phyloP scores from a whole-genome alignment of 257 asterid genomes.

The Orobanche coerulescens region DNA sequence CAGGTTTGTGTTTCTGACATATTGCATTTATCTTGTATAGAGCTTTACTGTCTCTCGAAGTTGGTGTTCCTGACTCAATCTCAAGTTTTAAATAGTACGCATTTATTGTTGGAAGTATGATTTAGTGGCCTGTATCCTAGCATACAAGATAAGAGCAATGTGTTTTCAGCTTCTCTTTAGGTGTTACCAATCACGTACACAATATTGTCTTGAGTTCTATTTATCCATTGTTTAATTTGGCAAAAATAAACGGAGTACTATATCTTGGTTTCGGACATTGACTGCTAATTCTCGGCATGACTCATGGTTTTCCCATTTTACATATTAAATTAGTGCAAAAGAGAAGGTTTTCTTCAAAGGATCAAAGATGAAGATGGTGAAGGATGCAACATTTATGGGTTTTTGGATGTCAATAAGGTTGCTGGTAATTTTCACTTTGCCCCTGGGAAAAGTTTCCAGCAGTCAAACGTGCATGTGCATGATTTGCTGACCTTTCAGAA shows the following conservation, averaged over 20 bases:
- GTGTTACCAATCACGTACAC: neutral
- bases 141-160: neutral
- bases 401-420: constrained; percentile 88
- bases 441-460: constrained; percentile 98
- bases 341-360: constrained; percentile 94
- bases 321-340: constrained; percentile 56
- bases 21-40: neutral
- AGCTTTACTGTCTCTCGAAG: neutral
- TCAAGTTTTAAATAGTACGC: neutral
- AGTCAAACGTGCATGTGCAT: constrained; percentile 79
- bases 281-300: neutral
- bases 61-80: neutral
- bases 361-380: constrained; percentile 95
- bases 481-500: constrained; percentile 85
- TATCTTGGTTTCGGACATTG: neutral
- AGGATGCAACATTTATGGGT: constrained; percentile 90
- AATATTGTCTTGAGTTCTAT: neutral
- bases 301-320: constrained; percentile 16
- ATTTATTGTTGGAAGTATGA: too few species aligned
- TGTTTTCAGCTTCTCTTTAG: neutral
- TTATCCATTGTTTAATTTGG: neutral
- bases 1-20: constrained; percentile 45
- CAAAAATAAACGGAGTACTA: neutral
- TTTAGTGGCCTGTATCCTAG: too few species aligned
- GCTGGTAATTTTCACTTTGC: constrained; percentile 99